Percentiles rank a stretch among this genome's conserved stretches.
Conservation (phyloP, 257 asterid genomes). For the Solanum ossicruentum region DNA sequence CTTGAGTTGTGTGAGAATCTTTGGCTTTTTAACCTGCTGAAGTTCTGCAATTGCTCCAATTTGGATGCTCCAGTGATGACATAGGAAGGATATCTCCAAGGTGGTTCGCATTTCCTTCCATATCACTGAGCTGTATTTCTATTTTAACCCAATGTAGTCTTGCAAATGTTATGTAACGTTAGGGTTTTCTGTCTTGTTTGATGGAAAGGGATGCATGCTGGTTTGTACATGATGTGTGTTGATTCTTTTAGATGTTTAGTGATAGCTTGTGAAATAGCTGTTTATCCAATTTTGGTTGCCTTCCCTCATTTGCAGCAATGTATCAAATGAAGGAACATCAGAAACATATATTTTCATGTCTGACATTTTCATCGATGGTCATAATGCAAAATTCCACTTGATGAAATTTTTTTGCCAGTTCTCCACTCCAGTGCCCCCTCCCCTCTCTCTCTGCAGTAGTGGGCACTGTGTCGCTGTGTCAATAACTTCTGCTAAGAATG, state of each 20-base stretch:
- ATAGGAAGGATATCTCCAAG: constrained; percentile 3
- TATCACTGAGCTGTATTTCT: constrained; percentile 24
- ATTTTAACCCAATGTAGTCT: constrained; percentile 16
- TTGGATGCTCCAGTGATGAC: background rate
- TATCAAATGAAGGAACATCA: background rate
- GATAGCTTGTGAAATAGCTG: constrained; percentile 41
- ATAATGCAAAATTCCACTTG: background rate
- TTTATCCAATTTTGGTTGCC: constrained; percentile 33
- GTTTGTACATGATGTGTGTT: constrained; percentile 74
- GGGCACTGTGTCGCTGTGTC: background rate
- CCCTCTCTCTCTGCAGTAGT: background rate
- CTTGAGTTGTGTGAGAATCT: constrained; percentile 21
- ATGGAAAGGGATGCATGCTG: constrained; percentile 25
- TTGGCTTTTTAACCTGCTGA: background rate
- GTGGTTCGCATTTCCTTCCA: constrained; percentile 11
- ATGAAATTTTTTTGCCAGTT: background rate
- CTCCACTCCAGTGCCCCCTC: too few species aligned
- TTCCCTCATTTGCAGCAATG: constrained; percentile 10
- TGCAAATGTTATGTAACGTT: constrained; percentile 29
- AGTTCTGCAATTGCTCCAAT: background rate
- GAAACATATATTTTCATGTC: background rate
- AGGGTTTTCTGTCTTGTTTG: constrained; percentile 23
- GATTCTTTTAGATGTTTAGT: constrained; percentile 43
- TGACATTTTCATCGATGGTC: background rate
- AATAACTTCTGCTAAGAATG: background rate